These are phyloP conservation scores for Sporisorium exsertum DNA, from an alignment of 1,284 basidiomycete genomes.

Conservation along the genomic window DNA sequence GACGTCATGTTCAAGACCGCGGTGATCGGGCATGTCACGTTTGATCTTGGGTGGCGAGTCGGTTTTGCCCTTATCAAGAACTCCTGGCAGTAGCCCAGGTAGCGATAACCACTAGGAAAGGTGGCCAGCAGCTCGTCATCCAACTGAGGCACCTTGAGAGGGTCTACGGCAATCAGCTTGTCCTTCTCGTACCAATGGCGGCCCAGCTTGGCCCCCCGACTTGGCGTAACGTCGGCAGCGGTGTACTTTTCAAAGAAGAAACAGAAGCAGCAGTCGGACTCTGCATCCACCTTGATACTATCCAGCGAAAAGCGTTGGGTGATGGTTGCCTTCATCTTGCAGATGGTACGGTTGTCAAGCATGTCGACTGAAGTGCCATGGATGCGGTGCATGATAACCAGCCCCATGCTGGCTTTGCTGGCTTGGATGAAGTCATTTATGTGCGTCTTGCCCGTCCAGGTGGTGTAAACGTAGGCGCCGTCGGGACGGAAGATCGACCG, in stretches of 20 bases:
- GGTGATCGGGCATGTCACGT: conserved; percentile 17
- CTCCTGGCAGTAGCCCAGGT: conserved; percentile 26
- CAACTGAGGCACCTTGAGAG: conserved; percentile 54
- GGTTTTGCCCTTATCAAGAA: conserved; percentile 14
- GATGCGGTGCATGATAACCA: conserved; percentile 63
- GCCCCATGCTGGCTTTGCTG: conserved; percentile 53
- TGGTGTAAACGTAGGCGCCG: conserved; percentile 67
- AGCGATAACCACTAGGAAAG: conserved; percentile 61
- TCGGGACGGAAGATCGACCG: conserved; percentile 60
- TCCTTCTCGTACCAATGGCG: conserved; percentile 65
- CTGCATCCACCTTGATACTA: conserved; percentile 63
- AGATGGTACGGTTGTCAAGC: conserved; percentile 55
- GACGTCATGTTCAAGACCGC: conserved; percentile 13
- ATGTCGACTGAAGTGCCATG: conserved; percentile 64
- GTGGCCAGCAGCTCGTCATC: conserved; percentile 58
- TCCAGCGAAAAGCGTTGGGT: conserved; percentile 63
- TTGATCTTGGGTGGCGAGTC: conserved; percentile 19
- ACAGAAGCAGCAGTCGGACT: conserved; percentile 64
- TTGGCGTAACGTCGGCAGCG: background rate
- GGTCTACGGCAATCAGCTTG: conserved; percentile 61
- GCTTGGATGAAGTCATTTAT: conserved; percentile 66
- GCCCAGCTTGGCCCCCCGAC: conserved; percentile 14
- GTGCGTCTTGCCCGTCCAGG: conserved; percentile 65
- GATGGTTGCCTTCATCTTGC: conserved; percentile 67
- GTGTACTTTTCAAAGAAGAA: conserved; percentile 59